Conservation (phyloP, 2,329 filamentous ascomycete genomes). For the Cladosporium oxysporum region DNA sequence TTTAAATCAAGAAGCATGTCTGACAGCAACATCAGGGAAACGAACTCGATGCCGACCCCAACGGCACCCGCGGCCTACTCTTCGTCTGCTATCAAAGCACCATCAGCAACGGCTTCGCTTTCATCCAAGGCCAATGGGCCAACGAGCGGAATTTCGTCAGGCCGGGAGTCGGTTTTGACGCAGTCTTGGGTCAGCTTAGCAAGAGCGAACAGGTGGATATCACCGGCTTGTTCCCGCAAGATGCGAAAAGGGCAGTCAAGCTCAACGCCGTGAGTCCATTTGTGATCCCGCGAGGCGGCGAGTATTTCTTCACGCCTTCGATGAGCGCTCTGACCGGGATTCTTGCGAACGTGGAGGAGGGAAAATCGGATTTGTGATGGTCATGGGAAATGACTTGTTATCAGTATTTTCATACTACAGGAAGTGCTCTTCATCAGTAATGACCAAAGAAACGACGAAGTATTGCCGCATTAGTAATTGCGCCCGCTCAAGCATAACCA, state of each 20-base stretch:
- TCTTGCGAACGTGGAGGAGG: conserved; percentile 25
- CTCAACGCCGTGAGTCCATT: conserved; percentile 36
- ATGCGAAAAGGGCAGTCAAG: conserved; percentile 26
- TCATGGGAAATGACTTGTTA: too few species aligned
- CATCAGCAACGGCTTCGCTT: conserved; percentile 45
- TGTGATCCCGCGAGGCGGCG: conserved; percentile 47
- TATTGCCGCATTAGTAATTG: background rate
- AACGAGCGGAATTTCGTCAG: conserved; percentile 33
- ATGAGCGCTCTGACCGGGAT: conserved; percentile 34
- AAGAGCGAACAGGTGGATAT: conserved; percentile 29
- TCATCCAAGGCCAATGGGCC: conserved; percentile 40
- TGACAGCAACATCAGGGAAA: conserved; percentile 22
- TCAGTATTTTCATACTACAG: too few species aligned
- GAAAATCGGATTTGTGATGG: background rate
- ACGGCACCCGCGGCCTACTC: conserved; percentile 47
- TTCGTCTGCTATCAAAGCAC: conserved; percentile 51
- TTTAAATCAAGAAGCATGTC: background rate
- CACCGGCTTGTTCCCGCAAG: conserved; percentile 32
- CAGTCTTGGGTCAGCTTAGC: conserved; percentile 39
- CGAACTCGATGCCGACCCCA: conserved; percentile 36
- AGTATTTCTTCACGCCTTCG: conserved; percentile 52
- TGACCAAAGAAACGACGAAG: background rate
- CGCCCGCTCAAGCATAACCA: background rate
- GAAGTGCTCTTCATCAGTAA: background rate
- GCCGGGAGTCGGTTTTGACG: conserved; percentile 38